Conservation (phyloP, 2,329 filamentous ascomycete species). For the Pseudohalonectria lignicola region DNA sequence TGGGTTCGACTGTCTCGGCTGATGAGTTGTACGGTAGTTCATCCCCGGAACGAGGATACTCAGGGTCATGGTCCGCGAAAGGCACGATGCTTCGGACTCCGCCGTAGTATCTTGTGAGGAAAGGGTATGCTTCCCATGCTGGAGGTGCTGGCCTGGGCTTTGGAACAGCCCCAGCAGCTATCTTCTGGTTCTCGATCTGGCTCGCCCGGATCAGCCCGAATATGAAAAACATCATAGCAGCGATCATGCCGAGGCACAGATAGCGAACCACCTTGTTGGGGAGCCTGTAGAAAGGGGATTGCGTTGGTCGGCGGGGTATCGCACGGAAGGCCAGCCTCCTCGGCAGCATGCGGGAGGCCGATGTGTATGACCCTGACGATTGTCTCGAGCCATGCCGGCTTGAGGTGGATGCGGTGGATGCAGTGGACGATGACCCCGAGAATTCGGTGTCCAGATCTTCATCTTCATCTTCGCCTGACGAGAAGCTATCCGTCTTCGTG, state of each 20-base stretch:
- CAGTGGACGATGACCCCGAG: constrained; percentile 29
- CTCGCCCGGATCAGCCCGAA: constrained; percentile 64
- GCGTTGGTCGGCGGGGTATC: constrained; percentile 17
- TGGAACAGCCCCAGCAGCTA: constrained; percentile 44
- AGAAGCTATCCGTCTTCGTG: constrained; percentile 37
- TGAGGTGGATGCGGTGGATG: constrained; percentile 16
- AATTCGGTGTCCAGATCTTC: constrained; percentile 23
- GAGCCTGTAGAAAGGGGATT: constrained; percentile 44
- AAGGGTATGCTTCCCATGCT: constrained; percentile 75
- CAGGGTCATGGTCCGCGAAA: constrained; percentile 56
- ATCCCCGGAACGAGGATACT: constrained; percentile 64
- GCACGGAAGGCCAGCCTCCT: constrained; percentile 21
- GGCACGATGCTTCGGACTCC: constrained; percentile 65
- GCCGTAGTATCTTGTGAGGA: constrained; percentile 81
- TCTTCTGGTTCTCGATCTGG: constrained; percentile 53
- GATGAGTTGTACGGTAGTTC: constrained; percentile 35
- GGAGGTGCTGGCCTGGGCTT: constrained; percentile 54
- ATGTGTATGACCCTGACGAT: constrained; percentile 30
- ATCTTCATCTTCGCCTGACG: constrained; percentile 31
- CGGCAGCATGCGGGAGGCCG: constrained; percentile 31
- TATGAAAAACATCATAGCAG: constrained; percentile 65
- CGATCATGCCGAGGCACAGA: constrained; percentile 61
- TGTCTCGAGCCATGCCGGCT: constrained; percentile 36
- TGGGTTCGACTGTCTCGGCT: constrained; percentile 6
- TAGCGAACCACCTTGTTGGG: constrained; percentile 68